phyloP scores from a whole-genome alignment of 2,329 filamentous ascomycete genomes.

The Aureobasidium sp. region DNA sequence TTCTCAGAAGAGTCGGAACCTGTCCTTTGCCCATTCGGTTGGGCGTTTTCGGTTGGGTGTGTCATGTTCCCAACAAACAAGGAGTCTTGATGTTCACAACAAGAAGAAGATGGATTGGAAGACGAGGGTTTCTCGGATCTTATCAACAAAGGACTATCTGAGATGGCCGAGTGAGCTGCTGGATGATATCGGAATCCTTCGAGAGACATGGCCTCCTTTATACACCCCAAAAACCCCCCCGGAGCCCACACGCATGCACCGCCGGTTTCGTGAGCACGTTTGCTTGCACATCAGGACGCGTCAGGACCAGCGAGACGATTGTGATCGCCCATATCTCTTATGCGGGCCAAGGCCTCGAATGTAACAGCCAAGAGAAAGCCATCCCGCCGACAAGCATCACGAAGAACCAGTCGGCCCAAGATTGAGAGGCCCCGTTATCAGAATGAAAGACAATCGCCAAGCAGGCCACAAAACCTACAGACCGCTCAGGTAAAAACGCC shows the following conservation, averaged over 20 bases:
- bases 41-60: neutral
- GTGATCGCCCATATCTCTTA: constrained; percentile 11
- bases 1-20: neutral
- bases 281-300: constrained; percentile 1
- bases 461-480: neutral
- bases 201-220: neutral
- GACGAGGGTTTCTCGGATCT: neutral
- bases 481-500: constrained; percentile 1
- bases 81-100: neutral
- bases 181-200: neutral
- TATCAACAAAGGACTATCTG: neutral
- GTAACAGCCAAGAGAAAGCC: constrained; percentile 13
- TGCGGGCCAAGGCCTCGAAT: constrained; percentile 11
- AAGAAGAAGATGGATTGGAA: no score
- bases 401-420: constrained; percentile 8
- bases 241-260: neutral
- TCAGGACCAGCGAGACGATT: constrained; percentile 5
- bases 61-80: neutral
- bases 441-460: constrained; percentile 1
- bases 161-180: neutral
- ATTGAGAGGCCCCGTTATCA: constrained; percentile 3
- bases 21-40: neutral
- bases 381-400: constrained; percentile 4
- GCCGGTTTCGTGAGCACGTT: neutral
- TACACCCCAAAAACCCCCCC: neutral